phyloP scores from a whole-genome alignment of 495 filamentous ascomycete genomes.

The Acidomyces sp. region DNA sequence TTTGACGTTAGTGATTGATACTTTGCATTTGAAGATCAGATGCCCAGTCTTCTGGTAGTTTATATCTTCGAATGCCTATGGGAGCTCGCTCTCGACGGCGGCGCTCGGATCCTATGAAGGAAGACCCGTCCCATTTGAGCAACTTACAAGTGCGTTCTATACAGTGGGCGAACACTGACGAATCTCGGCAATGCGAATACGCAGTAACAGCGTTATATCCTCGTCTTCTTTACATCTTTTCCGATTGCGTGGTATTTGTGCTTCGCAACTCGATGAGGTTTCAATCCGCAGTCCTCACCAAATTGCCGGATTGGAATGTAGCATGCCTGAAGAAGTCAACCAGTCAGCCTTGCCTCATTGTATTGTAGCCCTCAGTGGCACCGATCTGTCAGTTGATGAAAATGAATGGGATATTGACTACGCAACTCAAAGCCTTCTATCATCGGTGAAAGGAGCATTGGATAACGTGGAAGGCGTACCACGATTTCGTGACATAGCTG shows the following conservation, averaged over 20 bases:
- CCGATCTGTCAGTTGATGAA: slow-evolving; percentile 34
- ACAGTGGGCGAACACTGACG: slow-evolving; percentile 33
- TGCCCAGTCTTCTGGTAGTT: too few species aligned
- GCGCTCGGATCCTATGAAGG: slow-evolving; percentile 3
- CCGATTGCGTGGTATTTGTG: slow-evolving; percentile 28
- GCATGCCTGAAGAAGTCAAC: slow-evolving; percentile 39
- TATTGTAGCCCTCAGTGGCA: slow-evolving; percentile 42
- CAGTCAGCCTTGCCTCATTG: slow-evolving; percentile 43
- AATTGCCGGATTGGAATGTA: slow-evolving; percentile 34
- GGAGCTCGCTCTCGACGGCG: slow-evolving; percentile 18
- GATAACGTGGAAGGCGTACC: slow-evolving; percentile 18
- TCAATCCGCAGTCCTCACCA: slow-evolving; percentile 27
- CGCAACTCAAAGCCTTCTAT: slow-evolving; percentile 33
- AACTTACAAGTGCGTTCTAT: slow-evolving; percentile 11
- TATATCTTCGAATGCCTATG: slow-evolving; percentile 32
- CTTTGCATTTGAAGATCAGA: too few species aligned
- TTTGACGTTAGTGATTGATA: too few species aligned
- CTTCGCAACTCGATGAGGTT: slow-evolving; percentile 19
- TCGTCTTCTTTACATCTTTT: slow-evolving; percentile 35
- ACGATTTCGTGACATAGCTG: slow-evolving; percentile 17
- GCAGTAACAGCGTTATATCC: slow-evolving; percentile 40
- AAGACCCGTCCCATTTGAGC: neutral
- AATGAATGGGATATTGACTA: slow-evolving; percentile 35
- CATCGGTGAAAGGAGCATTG: slow-evolving; percentile 10
- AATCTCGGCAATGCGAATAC: slow-evolving; percentile 30